Evolutionary conservation across 768 basidiomycete species (phyloP).

Genomic region (Candolleomyces eurysporus): DNA sequence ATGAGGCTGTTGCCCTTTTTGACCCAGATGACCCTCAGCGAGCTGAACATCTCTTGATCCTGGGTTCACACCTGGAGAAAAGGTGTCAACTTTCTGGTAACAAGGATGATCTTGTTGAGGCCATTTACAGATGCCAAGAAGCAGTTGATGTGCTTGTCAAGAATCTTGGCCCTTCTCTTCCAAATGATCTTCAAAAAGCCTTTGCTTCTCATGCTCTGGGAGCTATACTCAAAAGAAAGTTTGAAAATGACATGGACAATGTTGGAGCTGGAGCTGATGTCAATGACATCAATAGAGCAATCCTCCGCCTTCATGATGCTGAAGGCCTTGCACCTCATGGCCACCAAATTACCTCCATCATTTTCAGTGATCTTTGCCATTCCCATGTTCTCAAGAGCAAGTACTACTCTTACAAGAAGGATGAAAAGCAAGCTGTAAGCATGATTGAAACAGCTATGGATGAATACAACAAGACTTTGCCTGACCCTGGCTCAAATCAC

Average conservation of each 20-base stretch:
- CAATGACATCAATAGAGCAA: neutral
- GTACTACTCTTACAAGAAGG: neutral
- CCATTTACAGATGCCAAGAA: neutral
- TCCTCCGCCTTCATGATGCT: neutral
- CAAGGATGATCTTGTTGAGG: neutral
- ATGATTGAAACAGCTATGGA: conserved; percentile 4
- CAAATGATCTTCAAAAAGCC: neutral
- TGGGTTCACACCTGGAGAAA: neutral
- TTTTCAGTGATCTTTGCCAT: neutral
- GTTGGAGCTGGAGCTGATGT: neutral
- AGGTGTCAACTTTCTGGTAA: conserved; percentile 2
- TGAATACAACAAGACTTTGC: conserved; percentile 4
- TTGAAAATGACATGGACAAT: neutral
- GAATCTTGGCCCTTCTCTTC: neutral
- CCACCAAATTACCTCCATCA: neutral
- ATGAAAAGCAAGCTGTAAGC: neutral
- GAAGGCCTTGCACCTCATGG: neutral
- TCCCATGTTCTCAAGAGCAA: neutral
- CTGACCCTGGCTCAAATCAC: neutral
- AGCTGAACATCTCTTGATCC: neutral
- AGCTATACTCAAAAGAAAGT: conserved; percentile 1
- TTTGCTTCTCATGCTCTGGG: neutral
- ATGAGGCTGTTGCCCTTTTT: neutral
- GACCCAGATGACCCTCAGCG: neutral
- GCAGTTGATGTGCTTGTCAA: neutral